Evolutionary conservation across 805 yeast genomes (phyloP), one percentile per base, ranked within the genome.

Genomic region (Barnettozyma botsteinii): DNA sequence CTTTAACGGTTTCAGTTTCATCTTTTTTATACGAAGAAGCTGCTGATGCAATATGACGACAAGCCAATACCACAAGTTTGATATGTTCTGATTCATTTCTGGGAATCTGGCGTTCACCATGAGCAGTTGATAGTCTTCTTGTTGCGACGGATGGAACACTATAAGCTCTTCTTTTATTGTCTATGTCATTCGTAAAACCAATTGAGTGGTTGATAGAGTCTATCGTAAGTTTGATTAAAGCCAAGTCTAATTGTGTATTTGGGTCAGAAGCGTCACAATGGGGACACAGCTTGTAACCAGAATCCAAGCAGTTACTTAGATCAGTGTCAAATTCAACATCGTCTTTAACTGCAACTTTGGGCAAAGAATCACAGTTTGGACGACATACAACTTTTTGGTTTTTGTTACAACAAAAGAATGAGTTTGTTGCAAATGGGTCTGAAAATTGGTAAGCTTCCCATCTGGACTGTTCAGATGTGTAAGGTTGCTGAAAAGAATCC

Each of bases 1-100:
- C 40, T 24, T 27, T 33, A 17, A 22, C 20, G 22, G 38, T 28
- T 22, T 39, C 43, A 2, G 42, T 41, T 12, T 44, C 45, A 20
- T 48, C 47, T 33, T 47, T 51, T 15, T 60, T 52, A 6, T 67
- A 64, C 1, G 67, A 63, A 27, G 67, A 60, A 9, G 93, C 94
- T 24, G 93, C 93, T 31, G 80, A 66, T 1, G 91, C 88, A 53
- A 85, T 79, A 59, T 84, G 89, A 40, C 91, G 77, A 55, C 94
- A 85, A 1, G 95, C 93, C 51, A 79, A 73, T 55, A 79, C 84
- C 18, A 81, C 85, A 33, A 81, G 69, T 44, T 79, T 70, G 51
- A 76, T 69, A 54, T 84, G 89, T 51, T 81, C 87, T 33, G 76
- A 66, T 55, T 81, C 85, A 56, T 77, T 77, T 51, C 77, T 75